Conservation (phyloP, 2,329 filamentous ascomycete species). For the Cercospora sesami region DNA sequence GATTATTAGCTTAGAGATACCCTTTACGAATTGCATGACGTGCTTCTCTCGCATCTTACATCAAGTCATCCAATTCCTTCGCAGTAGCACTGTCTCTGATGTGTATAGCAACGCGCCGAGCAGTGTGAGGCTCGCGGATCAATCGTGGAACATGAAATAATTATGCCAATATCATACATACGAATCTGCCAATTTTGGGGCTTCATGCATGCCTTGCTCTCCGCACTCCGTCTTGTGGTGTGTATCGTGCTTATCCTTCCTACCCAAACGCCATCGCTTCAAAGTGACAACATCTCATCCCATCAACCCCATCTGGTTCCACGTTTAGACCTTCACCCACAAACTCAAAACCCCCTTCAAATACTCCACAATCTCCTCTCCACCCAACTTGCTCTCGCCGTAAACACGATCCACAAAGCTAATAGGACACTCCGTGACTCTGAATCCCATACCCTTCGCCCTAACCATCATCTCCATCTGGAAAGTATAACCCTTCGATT, state of each 20-base stretch:
- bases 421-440: slow-evolving; percentile 93
- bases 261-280: slow-evolving; percentile 26
- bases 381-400: slow-evolving; percentile 91
- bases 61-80: background rate
- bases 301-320: background rate
- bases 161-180: slow-evolving; percentile 18
- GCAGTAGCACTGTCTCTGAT: background rate
- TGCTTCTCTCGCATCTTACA: background rate
- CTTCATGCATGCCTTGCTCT: slow-evolving; percentile 5
- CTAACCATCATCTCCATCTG: slow-evolving; percentile 99
- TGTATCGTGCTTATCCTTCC: background rate
- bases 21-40: background rate
- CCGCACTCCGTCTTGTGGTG: background rate
- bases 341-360: slow-evolving; percentile 63
- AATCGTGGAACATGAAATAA: background rate
- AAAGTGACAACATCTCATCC: background rate
- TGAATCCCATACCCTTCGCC: slow-evolving; percentile 92
- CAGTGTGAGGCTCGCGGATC: background rate
- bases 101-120: background rate
- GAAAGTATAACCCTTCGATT: slow-evolving; percentile 97
- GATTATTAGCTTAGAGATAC: background rate
- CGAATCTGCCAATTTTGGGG: slow-evolving; percentile 15
- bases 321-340: slow-evolving; percentile 50
- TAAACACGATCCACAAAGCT: slow-evolving; percentile 94
- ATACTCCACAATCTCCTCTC: slow-evolving; percentile 95